Percentiles rank a stretch among this genome's conserved stretches.
These are phyloP conservation scores for Yueomyces sp. DNA, from an alignment of 805 yeast species.

Conservation along the genomic window DNA sequence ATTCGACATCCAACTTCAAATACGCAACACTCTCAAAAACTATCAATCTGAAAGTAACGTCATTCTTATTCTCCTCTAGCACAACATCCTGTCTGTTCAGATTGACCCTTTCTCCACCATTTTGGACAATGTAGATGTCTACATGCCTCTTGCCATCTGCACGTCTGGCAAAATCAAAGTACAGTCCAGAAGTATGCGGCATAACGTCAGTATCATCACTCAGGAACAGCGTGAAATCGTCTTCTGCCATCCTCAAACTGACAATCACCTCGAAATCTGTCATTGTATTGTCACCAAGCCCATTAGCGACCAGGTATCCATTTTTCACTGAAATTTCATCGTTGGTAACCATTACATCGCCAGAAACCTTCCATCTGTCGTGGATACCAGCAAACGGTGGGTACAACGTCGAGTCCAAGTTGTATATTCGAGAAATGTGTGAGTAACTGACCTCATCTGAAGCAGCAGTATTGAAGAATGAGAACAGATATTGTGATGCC, in stretches of 20 bases:
- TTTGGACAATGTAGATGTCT: neutral
- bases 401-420: constrained; percentile 16
- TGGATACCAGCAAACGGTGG: constrained; percentile 15
- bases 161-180: neutral
- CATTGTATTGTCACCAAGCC: constrained; percentile 21
- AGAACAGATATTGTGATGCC: no score
- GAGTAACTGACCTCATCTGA: no score
- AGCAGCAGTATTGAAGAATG: no score
- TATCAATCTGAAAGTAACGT: constrained; percentile 3
- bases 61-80: neutral
- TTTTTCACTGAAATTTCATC: neutral
- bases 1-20: constrained; percentile 17
- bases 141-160: neutral
- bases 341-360: neutral
- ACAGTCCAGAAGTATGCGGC: neutral
- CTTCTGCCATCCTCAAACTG: neutral
- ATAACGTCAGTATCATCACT: neutral
- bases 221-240: neutral
- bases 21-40: constrained; percentile 18
- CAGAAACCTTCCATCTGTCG: neutral
- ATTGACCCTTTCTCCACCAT: neutral
- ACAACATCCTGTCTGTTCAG: no score
- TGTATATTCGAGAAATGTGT: constrained; percentile 4
- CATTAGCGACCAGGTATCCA: constrained; percentile 8
- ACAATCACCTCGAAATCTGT: constrained; percentile 18